phyloP scores from a whole-genome alignment of 106 monocot genomes.

The Gastrodia elata region DNA sequence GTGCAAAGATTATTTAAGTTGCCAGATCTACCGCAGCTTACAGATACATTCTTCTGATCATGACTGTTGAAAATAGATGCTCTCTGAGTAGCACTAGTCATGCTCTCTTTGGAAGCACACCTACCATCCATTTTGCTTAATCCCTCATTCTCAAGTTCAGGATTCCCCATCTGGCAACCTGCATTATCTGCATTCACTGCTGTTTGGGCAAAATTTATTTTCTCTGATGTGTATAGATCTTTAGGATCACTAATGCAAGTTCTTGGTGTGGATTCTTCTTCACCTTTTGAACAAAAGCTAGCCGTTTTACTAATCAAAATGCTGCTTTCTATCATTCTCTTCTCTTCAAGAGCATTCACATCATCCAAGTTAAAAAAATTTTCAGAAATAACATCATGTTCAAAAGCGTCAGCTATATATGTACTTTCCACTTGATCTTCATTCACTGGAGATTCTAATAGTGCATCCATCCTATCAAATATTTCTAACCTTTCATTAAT shows the following conservation, averaged over 20 bases:
- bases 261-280: slow-evolving; percentile 16
- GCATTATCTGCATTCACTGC: neutral
- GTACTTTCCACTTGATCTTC: slow-evolving; percentile 2
- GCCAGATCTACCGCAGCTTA: neutral
- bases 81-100: neutral
- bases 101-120: slow-evolving; percentile 7
- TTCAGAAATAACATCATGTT: slow-evolving; percentile 16
- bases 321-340: slow-evolving; percentile 14
- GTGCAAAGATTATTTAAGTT: neutral
- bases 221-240: neutral
- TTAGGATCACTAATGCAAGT: slow-evolving; percentile 13
- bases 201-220: neutral
- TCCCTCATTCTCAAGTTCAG: slow-evolving; percentile 8
- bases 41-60: neutral
- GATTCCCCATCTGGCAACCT: neutral
- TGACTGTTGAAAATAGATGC: slow-evolving; percentile 6
- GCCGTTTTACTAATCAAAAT: slow-evolving; percentile 10
- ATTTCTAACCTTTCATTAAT: slow-evolving; percentile 4
- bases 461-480: neutral
- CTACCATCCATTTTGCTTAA: slow-evolving; percentile 6
- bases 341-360: slow-evolving; percentile 22
- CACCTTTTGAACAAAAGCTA: slow-evolving; percentile 7
- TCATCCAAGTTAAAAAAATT: slow-evolving; percentile 26
- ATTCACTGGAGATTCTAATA: neutral
- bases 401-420: slow-evolving; percentile 2